Conservation (phyloP, 106 monocot species). For the Ottelia alismoides region DNA sequence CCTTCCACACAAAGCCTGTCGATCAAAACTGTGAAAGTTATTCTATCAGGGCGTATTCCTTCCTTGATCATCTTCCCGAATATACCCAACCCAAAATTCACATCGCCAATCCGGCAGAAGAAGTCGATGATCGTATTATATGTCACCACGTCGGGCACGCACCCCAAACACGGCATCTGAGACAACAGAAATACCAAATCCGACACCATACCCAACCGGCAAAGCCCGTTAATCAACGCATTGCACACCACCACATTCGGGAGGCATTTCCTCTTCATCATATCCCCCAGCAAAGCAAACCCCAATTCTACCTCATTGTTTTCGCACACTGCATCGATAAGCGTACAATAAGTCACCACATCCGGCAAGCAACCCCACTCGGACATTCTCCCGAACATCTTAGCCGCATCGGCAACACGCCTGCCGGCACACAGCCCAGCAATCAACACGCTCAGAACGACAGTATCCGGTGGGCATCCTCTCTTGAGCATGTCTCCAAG, state of each 20-base stretch:
- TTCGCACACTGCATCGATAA: neutral
- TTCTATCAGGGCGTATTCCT: constrained; percentile 3
- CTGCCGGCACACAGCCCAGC: constrained; percentile 4
- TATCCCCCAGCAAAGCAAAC: constrained; percentile 3
- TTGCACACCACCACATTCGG: constrained; percentile 13
- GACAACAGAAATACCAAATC: constrained; percentile 12
- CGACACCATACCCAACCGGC: constrained; percentile 3
- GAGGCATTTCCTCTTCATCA: constrained; percentile 3
- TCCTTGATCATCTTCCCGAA: constrained; percentile 8
- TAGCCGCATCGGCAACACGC: neutral
- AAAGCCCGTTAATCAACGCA: constrained; percentile 27
- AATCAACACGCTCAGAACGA: neutral
- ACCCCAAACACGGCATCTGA: constrained; percentile 11
- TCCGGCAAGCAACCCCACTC: constrained; percentile 2
- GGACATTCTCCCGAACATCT: constrained; percentile 4
- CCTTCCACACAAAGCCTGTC: constrained; percentile 15
- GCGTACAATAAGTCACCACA: neutral
- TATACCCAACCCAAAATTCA: constrained; percentile 3
- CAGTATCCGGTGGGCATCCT: neutral
- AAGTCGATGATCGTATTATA: constrained; percentile 17
- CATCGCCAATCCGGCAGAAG: constrained; percentile 1
- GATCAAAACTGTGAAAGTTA: constrained; percentile 24
- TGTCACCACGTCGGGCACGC: constrained; percentile 11
- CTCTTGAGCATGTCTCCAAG: constrained; percentile 15
- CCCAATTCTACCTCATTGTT: neutral